Conservation (phyloP, 75 land plant species). For the Pseudotsuga menziesii region DNA sequence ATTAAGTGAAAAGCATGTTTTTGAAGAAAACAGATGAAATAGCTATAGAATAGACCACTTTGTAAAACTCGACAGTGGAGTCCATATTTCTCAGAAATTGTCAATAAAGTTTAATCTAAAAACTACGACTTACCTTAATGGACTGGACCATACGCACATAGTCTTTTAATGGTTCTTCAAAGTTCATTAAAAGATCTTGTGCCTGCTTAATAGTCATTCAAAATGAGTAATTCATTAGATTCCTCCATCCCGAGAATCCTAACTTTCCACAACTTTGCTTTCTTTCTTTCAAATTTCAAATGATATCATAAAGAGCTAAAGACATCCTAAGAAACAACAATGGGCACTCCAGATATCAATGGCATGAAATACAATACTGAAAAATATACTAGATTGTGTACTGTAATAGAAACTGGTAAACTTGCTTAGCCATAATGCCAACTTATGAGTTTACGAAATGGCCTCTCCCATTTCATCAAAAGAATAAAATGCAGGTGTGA, state of each 20-base stretch:
- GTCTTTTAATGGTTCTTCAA: constrained; percentile 97
- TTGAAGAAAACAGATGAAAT: neutral
- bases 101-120: neutral
- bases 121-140: constrained; percentile 62
- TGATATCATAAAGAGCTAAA: neutral
- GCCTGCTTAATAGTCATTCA: constrained; percentile 43
- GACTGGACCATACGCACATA: constrained; percentile 92
- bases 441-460: no score
- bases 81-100: neutral
- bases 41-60: neutral
- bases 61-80: neutral
- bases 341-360: neutral
- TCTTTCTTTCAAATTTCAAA: neutral
- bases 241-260: neutral
- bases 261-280: neutral
- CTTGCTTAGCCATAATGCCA: no score
- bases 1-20: constrained; percentile 1
- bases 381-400: no score
- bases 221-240: constrained; percentile 1
- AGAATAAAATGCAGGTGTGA: no score
- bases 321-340: neutral
- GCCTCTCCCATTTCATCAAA: no score
- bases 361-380: neutral
- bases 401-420: no score
- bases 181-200: constrained; percentile 76